These are phyloP conservation scores for Phytophthora europaea DNA, from an alignment of 352 stramenopile genomes.

Conservation along the genomic window DNA sequence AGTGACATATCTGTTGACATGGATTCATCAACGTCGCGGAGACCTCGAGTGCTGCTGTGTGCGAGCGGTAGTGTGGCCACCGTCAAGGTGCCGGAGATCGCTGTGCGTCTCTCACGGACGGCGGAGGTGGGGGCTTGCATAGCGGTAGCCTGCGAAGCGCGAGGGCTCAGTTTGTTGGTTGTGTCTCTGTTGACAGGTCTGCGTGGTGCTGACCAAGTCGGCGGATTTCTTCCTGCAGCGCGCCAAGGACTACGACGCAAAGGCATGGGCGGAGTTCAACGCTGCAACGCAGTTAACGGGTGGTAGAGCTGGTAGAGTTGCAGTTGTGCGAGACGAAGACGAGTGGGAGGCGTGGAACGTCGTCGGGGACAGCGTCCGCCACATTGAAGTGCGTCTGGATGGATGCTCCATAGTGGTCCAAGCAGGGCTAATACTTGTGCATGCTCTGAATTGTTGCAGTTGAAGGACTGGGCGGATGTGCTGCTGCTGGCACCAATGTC, in stretches of 20 bases:
- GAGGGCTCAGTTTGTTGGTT: background rate
- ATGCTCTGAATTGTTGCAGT: slow-evolving; percentile 44
- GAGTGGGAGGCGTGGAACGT: slow-evolving; percentile 88
- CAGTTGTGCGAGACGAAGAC: slow-evolving; percentile 76
- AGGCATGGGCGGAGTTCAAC: slow-evolving; percentile 55
- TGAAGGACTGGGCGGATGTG: slow-evolving; percentile 97
- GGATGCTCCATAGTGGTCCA: background rate
- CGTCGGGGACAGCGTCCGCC: slow-evolving; percentile 83
- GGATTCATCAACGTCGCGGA: slow-evolving; percentile 7
- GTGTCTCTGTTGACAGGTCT: slow-evolving; percentile 54
- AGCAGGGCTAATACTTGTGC: slow-evolving; percentile 1
- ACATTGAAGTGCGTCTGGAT: slow-evolving; percentile 81
- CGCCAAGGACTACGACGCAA: slow-evolving; percentile 77
- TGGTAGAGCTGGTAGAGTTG: slow-evolving; percentile 26
- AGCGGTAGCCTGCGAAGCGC: background rate
- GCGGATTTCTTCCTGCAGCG: slow-evolving; percentile 87
- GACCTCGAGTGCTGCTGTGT: slow-evolving; percentile 75
- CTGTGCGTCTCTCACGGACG: slow-evolving; percentile 57
- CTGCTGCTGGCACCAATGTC: slow-evolving; percentile 91
- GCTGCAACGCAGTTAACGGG: slow-evolving; percentile 28
- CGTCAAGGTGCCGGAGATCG: slow-evolving; percentile 90
- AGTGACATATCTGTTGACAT: slow-evolving; percentile 17
- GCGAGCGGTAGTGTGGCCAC: slow-evolving; percentile 89
- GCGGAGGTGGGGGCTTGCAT: slow-evolving; percentile 56
- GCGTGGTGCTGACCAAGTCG: slow-evolving; percentile 83